Percentiles rank a stretch among this genome's conserved stretches.
Conservation (phyloP, 2,329 filamentous ascomycete species). For the Claviceps sp. region DNA sequence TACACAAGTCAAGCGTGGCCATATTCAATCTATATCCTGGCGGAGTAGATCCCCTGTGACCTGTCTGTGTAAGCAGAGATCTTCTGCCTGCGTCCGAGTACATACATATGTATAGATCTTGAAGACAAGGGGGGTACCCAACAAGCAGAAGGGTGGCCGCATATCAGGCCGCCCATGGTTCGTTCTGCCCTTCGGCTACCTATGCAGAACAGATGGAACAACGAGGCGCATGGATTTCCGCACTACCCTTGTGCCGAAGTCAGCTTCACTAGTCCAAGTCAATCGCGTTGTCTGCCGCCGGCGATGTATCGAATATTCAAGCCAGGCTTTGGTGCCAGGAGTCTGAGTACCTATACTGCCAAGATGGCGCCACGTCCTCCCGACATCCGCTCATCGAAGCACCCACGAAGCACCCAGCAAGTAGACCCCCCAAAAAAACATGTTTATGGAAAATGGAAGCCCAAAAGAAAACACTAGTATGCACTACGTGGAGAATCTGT, state of each 20-base stretch:
- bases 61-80: background rate
- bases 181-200: background rate
- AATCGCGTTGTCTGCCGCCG: too few species aligned
- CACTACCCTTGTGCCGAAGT: background rate
- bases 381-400: too few species aligned
- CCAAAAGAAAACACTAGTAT: background rate
- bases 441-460: too few species aligned
- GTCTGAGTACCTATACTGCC: background rate
- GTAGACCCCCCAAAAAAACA: too few species aligned
- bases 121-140: background rate
- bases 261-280: background rate
- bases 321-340: background rate
- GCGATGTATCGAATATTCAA: too few species aligned
- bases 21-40: too few species aligned
- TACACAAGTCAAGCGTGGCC: too few species aligned
- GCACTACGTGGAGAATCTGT: background rate
- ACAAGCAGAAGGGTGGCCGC: background rate
- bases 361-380: background rate
- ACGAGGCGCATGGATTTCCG: background rate
- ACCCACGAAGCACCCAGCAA: too few species aligned
- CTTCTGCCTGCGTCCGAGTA: background rate
- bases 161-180: background rate
- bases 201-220: constrained; percentile 1
- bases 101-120: background rate
- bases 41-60: too few species aligned